Conservation (phyloP, 139 green algal genomes). For the Chlorella sp. region DNA sequence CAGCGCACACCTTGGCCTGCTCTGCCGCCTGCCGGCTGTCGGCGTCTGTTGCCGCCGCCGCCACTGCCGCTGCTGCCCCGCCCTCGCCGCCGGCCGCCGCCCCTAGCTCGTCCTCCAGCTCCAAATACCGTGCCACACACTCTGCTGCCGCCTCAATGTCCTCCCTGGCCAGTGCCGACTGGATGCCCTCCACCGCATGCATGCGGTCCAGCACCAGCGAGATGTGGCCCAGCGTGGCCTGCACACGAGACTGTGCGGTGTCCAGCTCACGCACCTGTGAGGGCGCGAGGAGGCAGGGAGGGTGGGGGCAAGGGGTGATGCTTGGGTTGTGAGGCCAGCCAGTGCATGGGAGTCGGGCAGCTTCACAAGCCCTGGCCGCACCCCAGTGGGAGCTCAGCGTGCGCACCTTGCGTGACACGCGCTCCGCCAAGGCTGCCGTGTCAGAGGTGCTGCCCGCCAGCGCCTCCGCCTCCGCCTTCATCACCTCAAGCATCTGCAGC, state of each 20-base stretch:
- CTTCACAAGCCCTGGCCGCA: too few relatives aligned
- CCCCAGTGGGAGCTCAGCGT: too few relatives aligned
- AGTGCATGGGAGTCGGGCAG: too few relatives aligned
- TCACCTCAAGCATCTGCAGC: conserved; percentile 78
- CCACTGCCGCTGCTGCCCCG: neutral
- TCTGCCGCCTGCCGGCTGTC: conserved; percentile 64
- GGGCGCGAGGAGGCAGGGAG: neutral
- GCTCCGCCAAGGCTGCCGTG: conserved; percentile 82
- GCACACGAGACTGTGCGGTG: conserved; percentile 76
- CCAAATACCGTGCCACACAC: conserved; percentile 80
- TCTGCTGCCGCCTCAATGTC: conserved; percentile 91
- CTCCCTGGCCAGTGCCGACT: conserved; percentile 59
- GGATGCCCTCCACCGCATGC: conserved; percentile 80
- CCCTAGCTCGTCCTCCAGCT: conserved; percentile 74
- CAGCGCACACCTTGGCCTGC: conserved; percentile 44
- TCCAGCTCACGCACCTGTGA: conserved; percentile 73
- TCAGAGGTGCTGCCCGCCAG: conserved; percentile 68
- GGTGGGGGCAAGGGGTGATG: too few relatives aligned
- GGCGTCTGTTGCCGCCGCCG: conserved; percentile 1
- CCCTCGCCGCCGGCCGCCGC: conserved; percentile 9
- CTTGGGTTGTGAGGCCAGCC: too few relatives aligned
- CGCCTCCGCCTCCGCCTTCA: conserved; percentile 80
- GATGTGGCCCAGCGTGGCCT: conserved; percentile 66
- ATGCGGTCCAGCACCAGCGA: conserved; percentile 82
- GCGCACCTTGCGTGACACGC: conserved; percentile 86